Conservation (phyloP, 2,329 filamentous ascomycete species). For the Ceratocystis albifundus region DNA sequence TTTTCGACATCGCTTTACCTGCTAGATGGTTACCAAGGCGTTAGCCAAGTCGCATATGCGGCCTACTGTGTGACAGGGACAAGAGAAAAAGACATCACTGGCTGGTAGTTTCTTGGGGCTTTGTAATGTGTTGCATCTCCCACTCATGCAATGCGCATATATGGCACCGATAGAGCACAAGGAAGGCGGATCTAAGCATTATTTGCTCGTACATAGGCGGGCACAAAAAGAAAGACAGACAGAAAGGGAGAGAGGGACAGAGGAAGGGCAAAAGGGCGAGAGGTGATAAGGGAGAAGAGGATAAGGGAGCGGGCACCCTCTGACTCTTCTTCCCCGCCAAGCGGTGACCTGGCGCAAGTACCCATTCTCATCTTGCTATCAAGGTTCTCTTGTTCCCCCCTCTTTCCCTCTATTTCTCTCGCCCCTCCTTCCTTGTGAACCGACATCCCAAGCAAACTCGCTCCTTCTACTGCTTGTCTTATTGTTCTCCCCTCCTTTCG, state of each 20-base stretch:
- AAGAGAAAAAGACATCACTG: not conserved
- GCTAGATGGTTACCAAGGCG: not conserved
- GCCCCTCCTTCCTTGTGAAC: not conserved
- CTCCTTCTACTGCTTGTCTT: not conserved
- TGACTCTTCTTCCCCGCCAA: constrained; percentile 1
- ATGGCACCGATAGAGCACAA: not conserved
- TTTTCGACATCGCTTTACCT: not conserved
- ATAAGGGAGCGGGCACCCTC: not conserved
- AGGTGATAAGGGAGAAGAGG: not conserved
- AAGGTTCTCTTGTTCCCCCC: constrained; percentile 3
- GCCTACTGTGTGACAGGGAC: not conserved
- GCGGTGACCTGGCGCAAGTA: not conserved
- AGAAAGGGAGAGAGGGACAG: not conserved
- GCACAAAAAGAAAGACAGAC: not conserved
- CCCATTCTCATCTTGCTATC: constrained; percentile 1
- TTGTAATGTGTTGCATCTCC: not conserved
- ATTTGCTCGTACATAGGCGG: not conserved
- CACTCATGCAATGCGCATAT: not conserved
- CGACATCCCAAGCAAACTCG: not conserved
- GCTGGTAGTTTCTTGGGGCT: not conserved
- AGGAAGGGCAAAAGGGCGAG: not conserved
- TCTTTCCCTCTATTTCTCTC: not conserved
- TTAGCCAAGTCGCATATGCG: not conserved
- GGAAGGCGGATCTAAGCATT: not conserved
- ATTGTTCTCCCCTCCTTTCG: not conserved